phyloP scores from a whole-genome alignment of 805 yeast species.

The Sugiyamaella marilandica region DNA sequence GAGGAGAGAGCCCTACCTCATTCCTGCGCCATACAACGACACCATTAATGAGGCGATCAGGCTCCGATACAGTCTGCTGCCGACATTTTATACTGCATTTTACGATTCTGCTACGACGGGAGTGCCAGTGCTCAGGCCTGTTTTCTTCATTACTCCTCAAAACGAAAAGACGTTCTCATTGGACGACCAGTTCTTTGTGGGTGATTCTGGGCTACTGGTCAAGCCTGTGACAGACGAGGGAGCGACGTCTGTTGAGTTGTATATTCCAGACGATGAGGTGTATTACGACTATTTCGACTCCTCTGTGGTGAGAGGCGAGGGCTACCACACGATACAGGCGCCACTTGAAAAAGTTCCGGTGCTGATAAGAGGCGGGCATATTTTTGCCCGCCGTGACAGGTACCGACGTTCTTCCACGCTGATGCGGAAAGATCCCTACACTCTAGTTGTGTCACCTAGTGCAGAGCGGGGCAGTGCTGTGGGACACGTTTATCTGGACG shows the following conservation, averaged over 20 bases:
- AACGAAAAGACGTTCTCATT: slow-evolving; percentile 47
- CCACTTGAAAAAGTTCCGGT: slow-evolving; percentile 65
- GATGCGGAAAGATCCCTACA: slow-evolving; percentile 75
- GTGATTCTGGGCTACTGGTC: slow-evolving; percentile 63
- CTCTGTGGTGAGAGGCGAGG: slow-evolving; percentile 34
- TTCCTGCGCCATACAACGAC: slow-evolving; percentile 67
- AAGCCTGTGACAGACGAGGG: slow-evolving; percentile 72
- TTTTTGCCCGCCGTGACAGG: slow-evolving; percentile 63
- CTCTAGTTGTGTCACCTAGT: slow-evolving; percentile 59
- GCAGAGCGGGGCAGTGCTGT: slow-evolving; percentile 42
- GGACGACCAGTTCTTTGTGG: slow-evolving; percentile 82
- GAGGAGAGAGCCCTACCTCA: slow-evolving; percentile 89
- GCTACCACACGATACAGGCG: slow-evolving; percentile 38
- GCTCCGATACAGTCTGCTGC: slow-evolving; percentile 71
- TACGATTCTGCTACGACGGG: slow-evolving; percentile 58
- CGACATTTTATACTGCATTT: slow-evolving; percentile 77
- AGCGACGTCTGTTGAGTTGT: slow-evolving; percentile 38
- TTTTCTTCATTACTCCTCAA: slow-evolving; percentile 30
- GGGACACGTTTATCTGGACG: slow-evolving; percentile 70
- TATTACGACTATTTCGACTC: slow-evolving; percentile 34
- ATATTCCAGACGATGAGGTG: slow-evolving; percentile 40
- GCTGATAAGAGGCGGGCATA: slow-evolving; percentile 71
- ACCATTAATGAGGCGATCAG: slow-evolving; percentile 64
- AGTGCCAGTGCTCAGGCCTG: slow-evolving; percentile 53
- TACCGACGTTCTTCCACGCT: slow-evolving; percentile 73